Conservation (phyloP, 192 early-diverging fungal species). For the Rhizoclosmatium globosum region DNA sequence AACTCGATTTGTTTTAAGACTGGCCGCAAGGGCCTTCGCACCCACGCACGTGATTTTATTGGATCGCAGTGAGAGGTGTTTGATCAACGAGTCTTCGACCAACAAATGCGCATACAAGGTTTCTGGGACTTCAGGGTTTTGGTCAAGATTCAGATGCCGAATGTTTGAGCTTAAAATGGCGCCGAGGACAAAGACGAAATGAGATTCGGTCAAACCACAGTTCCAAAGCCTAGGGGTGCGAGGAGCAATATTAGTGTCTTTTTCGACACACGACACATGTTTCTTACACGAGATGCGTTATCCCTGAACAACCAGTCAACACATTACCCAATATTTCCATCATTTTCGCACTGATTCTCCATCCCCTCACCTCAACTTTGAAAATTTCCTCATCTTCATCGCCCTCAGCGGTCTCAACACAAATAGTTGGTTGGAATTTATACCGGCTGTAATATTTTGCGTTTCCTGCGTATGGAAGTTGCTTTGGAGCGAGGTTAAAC, state of each 20-base stretch:
- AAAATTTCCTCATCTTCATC: slow-evolving; percentile 57
- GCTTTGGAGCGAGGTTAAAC: not conserved
- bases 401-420: slow-evolving; percentile 24
- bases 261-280: not conserved
- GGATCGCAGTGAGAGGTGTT: slow-evolving; percentile 46
- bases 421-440: slow-evolving; percentile 53
- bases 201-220: slow-evolving; percentile 51
- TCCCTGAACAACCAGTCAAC: slow-evolving; percentile 36
- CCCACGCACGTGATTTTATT: slow-evolving; percentile 56
- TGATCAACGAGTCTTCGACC: slow-evolving; percentile 49
- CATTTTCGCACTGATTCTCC: slow-evolving; percentile 43
- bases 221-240: slow-evolving; percentile 54
- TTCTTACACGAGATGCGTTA: slow-evolving; percentile 50
- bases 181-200: slow-evolving; percentile 42
- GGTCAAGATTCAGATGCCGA: slow-evolving; percentile 48
- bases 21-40: slow-evolving; percentile 43
- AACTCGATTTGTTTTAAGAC: slow-evolving; percentile 49
- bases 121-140: slow-evolving; percentile 58
- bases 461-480: not conserved
- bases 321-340: slow-evolving; percentile 40
- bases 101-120: slow-evolving; percentile 44
- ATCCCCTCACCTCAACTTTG: slow-evolving; percentile 57
- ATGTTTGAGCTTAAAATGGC: slow-evolving; percentile 43
- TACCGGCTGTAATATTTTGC: slow-evolving; percentile 50
- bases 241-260: not conserved